phyloP scores from a whole-genome alignment of 768 basidiomycete genomes.

The Galerina sulciceps region DNA sequence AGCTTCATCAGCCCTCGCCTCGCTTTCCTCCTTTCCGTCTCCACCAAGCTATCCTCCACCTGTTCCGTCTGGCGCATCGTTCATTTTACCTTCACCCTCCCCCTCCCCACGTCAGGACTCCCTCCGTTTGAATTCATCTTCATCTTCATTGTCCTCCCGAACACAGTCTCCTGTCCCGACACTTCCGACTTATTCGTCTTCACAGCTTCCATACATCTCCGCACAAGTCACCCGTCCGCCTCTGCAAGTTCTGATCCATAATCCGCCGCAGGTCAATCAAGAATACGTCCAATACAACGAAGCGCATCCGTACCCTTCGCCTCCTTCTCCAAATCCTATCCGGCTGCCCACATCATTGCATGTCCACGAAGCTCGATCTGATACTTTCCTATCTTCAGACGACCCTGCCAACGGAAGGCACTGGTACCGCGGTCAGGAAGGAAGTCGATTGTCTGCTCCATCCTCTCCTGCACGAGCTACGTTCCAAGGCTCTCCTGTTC shows the following conservation, averaged over 20 bases:
- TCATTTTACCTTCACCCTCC: neutral
- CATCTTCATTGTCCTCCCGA: constrained; percentile 3
- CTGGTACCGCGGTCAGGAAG: neutral
- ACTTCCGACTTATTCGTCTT: constrained; percentile 19
- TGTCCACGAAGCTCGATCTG: neutral
- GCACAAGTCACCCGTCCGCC: constrained; percentile 2
- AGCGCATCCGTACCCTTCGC: constrained; percentile 5
- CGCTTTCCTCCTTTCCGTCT: constrained; percentile 5
- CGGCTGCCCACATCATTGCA: constrained; percentile 11
- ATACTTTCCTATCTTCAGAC: neutral
- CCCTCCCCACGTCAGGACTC: constrained; percentile 7
- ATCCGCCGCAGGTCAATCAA: constrained; percentile 2
- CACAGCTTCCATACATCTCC: neutral
- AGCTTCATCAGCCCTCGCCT: neutral
- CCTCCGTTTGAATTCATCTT: neutral
- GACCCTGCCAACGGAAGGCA: constrained; percentile 4
- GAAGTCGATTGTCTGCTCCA: neutral
- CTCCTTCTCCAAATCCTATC: constrained; percentile 11
- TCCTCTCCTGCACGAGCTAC: constrained; percentile 1
- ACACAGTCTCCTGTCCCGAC: constrained; percentile 18
- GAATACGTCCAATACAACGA: constrained; percentile 9
- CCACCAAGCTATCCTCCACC: constrained; percentile 20
- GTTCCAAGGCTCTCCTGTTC: constrained; percentile 1
- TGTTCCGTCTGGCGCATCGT: neutral
- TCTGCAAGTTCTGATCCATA: constrained; percentile 10